Percentiles rank a stretch among this genome's conserved stretches.
Evolutionary conservation across 495 filamentous ascomycete species (phyloP).

Genomic region (Trichoderma reesei): DNA sequence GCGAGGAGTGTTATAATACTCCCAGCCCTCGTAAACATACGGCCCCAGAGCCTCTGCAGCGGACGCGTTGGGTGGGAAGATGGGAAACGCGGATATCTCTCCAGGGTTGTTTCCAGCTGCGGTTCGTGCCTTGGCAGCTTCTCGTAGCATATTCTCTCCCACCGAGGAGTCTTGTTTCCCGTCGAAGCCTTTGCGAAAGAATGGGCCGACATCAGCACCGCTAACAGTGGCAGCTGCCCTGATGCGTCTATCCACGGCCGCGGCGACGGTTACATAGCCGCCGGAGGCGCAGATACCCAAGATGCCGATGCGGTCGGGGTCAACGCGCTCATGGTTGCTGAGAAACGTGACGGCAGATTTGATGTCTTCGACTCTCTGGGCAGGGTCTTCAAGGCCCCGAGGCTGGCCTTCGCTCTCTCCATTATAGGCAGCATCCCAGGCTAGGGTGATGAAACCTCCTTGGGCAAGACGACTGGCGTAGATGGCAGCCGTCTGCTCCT

Average conservation of each 20-base stretch:
- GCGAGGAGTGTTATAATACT: constrained; percentile 19
- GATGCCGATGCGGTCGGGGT: constrained; percentile 25
- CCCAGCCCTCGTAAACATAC: constrained; percentile 9
- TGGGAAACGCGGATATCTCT: constrained; percentile 11
- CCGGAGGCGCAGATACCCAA: constrained; percentile 34
- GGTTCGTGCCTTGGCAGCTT: constrained; percentile 10
- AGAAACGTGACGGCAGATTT: constrained; percentile 30
- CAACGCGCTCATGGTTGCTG: constrained; percentile 17
- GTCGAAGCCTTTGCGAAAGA: constrained; percentile 17
- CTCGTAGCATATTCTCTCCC: neutral
- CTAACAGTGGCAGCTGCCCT: constrained; percentile 27
- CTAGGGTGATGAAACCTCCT: constrained; percentile 25
- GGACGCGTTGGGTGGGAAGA: constrained; percentile 10
- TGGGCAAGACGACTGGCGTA: constrained; percentile 24
- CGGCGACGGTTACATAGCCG: constrained; percentile 25
- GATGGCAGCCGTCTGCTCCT: constrained; percentile 29
- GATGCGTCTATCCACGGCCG: constrained; percentile 30
- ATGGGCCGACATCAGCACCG: constrained; percentile 22
- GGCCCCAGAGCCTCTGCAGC: constrained; percentile 15
- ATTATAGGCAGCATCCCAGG: constrained; percentile 32
- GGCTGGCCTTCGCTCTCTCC: constrained; percentile 28
- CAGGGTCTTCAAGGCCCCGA: constrained; percentile 29
- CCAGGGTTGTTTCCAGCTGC: constrained; percentile 11
- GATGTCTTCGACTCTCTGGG: constrained; percentile 29
- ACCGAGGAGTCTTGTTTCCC: too few relatives aligned